Conservation (phyloP, 768 basidiomycete genomes). For the Mycena capillaripes region DNA sequence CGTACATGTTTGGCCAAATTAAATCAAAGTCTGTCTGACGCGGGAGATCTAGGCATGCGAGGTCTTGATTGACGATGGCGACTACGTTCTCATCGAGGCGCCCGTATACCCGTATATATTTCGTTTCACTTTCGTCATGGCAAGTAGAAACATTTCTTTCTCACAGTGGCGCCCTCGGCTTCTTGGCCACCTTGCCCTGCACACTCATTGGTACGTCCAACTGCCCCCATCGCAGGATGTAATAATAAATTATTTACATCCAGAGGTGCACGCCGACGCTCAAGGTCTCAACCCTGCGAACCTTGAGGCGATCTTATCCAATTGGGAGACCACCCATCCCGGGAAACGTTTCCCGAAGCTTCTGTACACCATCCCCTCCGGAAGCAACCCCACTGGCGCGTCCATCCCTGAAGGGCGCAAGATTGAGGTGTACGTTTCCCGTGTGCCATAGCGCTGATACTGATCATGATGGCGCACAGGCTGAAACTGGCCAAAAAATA, state of each 20-base stretch:
- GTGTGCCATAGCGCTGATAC: constrained; percentile 45
- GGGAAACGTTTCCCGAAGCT: constrained; percentile 70
- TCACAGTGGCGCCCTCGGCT: constrained; percentile 30
- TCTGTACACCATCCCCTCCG: constrained; percentile 73
- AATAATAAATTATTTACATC: too few relatives aligned
- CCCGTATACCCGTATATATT: constrained; percentile 48
- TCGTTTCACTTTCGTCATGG: background rate
- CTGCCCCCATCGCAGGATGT: background rate
- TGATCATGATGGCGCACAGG: constrained; percentile 52
- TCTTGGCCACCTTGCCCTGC: constrained; percentile 32
- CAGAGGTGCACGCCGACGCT: constrained; percentile 73
- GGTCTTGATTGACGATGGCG: constrained; percentile 59
- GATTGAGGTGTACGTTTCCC: constrained; percentile 28
- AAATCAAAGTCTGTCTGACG: background rate
- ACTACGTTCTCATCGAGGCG: constrained; percentile 61
- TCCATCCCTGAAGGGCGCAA: constrained; percentile 36
- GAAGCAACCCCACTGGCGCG: constrained; percentile 51
- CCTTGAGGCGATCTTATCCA: constrained; percentile 60
- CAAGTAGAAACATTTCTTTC: background rate
- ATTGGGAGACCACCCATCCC: constrained; percentile 63
- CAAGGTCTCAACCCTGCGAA: constrained; percentile 64
- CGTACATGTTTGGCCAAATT: background rate
- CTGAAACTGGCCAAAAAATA: constrained; percentile 71
- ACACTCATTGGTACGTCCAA: constrained; percentile 41
- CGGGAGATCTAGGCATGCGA: constrained; percentile 45